These are phyloP conservation scores for Wallacemonas rigidus DNA, from an alignment of 208 protist genomes.

Conservation along the genomic window DNA sequence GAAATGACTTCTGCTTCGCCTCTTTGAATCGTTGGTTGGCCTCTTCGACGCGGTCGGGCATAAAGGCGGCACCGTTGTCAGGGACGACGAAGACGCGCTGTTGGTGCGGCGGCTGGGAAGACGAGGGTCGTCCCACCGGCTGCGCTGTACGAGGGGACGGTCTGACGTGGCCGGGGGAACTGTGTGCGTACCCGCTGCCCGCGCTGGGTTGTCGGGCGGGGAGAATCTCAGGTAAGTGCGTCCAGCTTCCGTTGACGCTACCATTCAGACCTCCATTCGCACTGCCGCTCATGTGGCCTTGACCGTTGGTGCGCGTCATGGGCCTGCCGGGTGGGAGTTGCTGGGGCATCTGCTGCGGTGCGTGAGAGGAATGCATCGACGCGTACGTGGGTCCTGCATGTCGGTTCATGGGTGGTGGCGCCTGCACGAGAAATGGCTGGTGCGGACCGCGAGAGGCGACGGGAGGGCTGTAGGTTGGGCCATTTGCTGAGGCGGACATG, in stretches of 20 bases:
- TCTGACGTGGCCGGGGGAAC: too few relatives aligned
- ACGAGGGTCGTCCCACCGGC: not conserved
- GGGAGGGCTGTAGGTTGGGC: not conserved
- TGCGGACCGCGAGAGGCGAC: not conserved
- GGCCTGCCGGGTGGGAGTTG: not conserved
- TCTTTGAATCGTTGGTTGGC: slow-evolving; percentile 13
- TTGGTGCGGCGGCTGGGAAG: slow-evolving; percentile 1
- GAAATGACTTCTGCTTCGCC: slow-evolving; percentile 10
- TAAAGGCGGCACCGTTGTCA: not conserved
- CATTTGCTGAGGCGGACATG: not conserved
- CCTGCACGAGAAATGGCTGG: slow-evolving; percentile 11
- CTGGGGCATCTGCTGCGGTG: slow-evolving; percentile 1
- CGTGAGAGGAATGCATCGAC: not conserved
- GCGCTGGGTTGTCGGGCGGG: too few relatives aligned
- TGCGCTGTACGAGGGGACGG: not conserved
- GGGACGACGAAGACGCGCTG: not conserved
- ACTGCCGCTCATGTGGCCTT: not conserved
- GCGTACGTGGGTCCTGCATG: not conserved
- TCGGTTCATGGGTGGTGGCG: slow-evolving; percentile 3
- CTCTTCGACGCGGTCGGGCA: slow-evolving; percentile 9
- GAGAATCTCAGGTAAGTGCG: too few relatives aligned
- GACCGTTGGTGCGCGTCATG: not conserved
- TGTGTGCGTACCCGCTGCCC: too few relatives aligned
- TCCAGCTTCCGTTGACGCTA: too few relatives aligned
- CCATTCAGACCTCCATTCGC: not conserved